Evolutionary conservation across 768 basidiomycete genomes (phyloP).

Genomic region (Phanerodontia chrysosporium): DNA sequence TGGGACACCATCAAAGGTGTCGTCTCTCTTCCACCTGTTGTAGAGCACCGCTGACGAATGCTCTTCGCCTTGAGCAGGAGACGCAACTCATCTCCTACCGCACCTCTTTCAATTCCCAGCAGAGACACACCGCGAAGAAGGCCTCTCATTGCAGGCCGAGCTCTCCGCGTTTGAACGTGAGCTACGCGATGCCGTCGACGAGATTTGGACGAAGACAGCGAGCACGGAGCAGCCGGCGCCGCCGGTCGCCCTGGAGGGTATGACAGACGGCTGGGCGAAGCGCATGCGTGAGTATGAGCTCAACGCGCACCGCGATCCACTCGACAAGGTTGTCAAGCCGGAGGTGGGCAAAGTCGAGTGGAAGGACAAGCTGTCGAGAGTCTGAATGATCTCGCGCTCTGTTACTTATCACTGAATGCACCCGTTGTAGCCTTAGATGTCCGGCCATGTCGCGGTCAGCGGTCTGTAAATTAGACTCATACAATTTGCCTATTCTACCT

Average conservation of each 20-base stretch:
- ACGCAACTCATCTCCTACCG: constrained; percentile 64
- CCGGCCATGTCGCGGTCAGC: too few relatives aligned
- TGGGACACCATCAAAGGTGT: constrained; percentile 64
- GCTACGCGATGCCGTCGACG: constrained; percentile 51
- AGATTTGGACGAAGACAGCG: constrained; percentile 55
- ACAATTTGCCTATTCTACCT: too few relatives aligned
- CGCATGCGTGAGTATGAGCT: constrained; percentile 27
- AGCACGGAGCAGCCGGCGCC: too few relatives aligned
- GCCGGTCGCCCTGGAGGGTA: constrained; percentile 2
- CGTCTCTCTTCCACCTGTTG: constrained; percentile 11
- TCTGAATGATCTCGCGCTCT: too few relatives aligned
- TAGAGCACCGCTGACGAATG: constrained; percentile 4
- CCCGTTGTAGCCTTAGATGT: too few relatives aligned
- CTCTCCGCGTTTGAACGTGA: constrained; percentile 54
- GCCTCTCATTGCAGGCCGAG: constrained; percentile 56
- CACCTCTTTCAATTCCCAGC: constrained; percentile 67
- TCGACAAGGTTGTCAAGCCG: constrained; percentile 27
- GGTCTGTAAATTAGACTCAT: too few relatives aligned
- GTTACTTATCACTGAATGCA: too few relatives aligned
- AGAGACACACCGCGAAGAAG: constrained; percentile 64
- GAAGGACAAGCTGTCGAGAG: background rate
- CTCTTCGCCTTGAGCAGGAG: constrained; percentile 60
- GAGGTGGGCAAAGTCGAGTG: constrained; percentile 16
- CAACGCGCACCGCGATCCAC: constrained; percentile 20
- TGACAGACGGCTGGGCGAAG: constrained; percentile 21